Evolutionary conservation across 306 rosid species (phyloP).

Genomic region (Lotus japonicus): DNA sequence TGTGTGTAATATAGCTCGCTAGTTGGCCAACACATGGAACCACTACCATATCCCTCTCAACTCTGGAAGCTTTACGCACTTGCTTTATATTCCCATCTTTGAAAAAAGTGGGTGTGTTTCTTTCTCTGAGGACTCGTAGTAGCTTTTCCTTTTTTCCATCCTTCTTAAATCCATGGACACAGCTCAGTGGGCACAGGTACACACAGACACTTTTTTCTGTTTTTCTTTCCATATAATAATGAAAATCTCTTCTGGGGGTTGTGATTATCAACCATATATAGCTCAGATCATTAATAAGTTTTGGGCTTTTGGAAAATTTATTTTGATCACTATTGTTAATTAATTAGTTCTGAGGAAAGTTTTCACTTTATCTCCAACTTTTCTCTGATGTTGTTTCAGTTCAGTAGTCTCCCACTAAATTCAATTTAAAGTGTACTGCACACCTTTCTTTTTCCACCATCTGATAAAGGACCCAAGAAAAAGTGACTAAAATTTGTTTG

Average conservation of each 20-base stretch:
- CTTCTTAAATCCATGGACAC: slow-evolving; percentile 78
- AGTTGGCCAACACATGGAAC: slow-evolving; percentile 81
- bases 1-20: slow-evolving; percentile 35
- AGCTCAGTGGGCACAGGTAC: slow-evolving; percentile 98
- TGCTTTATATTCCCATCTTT: slow-evolving; percentile 60
- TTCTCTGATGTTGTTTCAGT: slow-evolving; percentile 40
- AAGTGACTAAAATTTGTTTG: slow-evolving; percentile 29
- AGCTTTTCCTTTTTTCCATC: slow-evolving; percentile 46
- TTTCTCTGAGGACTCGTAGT: slow-evolving; percentile 51
- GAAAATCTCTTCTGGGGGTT: slow-evolving; percentile 20
- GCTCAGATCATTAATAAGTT: background rate
- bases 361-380: slow-evolving; percentile 28
- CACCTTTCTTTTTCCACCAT: slow-evolving; percentile 41
- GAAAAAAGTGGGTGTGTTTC: slow-evolving; percentile 40
- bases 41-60: slow-evolving; percentile 35
- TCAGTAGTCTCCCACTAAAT: slow-evolving; percentile 33
- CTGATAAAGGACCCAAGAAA: slow-evolving; percentile 44
- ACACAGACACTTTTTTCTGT: slow-evolving; percentile 19
- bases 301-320: background rate
- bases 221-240: slow-evolving; percentile 47
- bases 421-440: slow-evolving; percentile 47
- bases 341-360: slow-evolving; percentile 7
- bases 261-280: slow-evolving; percentile 32
- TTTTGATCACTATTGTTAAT: slow-evolving; percentile 34
- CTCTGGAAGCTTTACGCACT: slow-evolving; percentile 34